Conservation (phyloP, 257 asterid species). For the Salvia rosmarinus region DNA sequence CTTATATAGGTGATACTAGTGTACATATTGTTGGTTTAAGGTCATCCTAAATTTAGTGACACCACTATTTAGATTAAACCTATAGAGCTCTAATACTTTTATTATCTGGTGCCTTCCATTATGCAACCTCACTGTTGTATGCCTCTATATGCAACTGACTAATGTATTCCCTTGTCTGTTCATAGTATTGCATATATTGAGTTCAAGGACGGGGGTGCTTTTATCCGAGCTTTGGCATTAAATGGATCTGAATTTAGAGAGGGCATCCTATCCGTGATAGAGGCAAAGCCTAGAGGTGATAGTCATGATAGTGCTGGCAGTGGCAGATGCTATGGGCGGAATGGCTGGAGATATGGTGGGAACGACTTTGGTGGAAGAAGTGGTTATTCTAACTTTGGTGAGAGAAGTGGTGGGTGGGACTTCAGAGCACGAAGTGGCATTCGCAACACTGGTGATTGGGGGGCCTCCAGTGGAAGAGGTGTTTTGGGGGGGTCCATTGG, state of each 20-base stretch:
- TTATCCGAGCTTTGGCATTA: slow-evolving; percentile 61
- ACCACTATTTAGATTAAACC: background rate
- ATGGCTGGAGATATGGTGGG: slow-evolving; percentile 18
- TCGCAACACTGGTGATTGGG: background rate
- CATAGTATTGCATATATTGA: slow-evolving; percentile 73
- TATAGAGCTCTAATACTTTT: background rate
- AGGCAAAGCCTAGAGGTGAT: slow-evolving; percentile 65
- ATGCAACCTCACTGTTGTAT: background rate
- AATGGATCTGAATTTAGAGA: slow-evolving; percentile 55
- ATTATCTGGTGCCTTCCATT: background rate
- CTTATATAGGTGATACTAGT: background rate
- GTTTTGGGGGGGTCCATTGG: slow-evolving; percentile 31
- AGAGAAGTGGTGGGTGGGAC: no score
- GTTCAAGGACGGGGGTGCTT: slow-evolving; percentile 48
- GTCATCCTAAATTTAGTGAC: background rate
- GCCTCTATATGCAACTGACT: background rate
- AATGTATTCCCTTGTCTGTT: slow-evolving; percentile 3
- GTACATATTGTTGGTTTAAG: background rate
- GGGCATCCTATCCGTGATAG: slow-evolving; percentile 50
- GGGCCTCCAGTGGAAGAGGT: background rate
- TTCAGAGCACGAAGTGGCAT: no score
- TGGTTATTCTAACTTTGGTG: no score
- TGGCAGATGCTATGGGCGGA: slow-evolving; percentile 44
- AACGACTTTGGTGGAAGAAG: slow-evolving; percentile 7
- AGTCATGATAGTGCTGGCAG: slow-evolving; percentile 38